Evolutionary conservation across 2,329 filamentous ascomycete species (phyloP).

Genomic region (Calonectria henricotiae): DNA sequence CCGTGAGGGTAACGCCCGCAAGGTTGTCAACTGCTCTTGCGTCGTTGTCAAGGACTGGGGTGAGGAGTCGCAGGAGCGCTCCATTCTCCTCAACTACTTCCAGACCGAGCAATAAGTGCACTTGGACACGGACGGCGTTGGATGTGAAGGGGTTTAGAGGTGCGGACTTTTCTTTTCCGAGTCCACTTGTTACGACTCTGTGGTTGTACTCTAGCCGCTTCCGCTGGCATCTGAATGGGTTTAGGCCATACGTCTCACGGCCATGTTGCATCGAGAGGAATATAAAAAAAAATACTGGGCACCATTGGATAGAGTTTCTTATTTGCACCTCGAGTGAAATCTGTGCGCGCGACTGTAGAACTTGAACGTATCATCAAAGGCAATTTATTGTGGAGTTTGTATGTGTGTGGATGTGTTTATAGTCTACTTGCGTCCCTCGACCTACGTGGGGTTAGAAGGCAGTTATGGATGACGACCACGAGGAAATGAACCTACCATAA

Average conservation of each 20-base stretch:
- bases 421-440: slow-evolving; percentile 61
- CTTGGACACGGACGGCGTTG: slow-evolving; percentile 52
- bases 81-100: slow-evolving; percentile 99
- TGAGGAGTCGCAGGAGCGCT: slow-evolving; percentile 99
- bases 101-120: slow-evolving; percentile 82
- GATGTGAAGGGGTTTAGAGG: slow-evolving; percentile 61
- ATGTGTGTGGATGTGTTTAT: slow-evolving; percentile 11
- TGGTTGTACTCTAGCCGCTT: slow-evolving; percentile 66
- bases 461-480: neutral
- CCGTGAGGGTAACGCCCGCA: slow-evolving; percentile 99
- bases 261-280: slow-evolving; percentile 60
- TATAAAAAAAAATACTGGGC: slow-evolving; percentile 60
- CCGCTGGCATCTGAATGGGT: slow-evolving; percentile 65
- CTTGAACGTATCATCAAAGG: neutral
- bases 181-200: slow-evolving; percentile 58
- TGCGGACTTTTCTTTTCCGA: slow-evolving; percentile 55
- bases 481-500: slow-evolving; percentile 76
- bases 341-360: slow-evolving; percentile 28
- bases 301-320: slow-evolving; percentile 48
- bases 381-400: slow-evolving; percentile 28
- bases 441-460: slow-evolving; percentile 50
- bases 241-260: slow-evolving; percentile 56
- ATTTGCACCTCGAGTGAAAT: neutral
- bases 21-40: slow-evolving; percentile 99
- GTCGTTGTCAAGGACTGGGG: slow-evolving; percentile 99